These are phyloP conservation scores for Boehmeria nivea DNA, from an alignment of 306 rosid genomes.

Conservation along the genomic window DNA sequence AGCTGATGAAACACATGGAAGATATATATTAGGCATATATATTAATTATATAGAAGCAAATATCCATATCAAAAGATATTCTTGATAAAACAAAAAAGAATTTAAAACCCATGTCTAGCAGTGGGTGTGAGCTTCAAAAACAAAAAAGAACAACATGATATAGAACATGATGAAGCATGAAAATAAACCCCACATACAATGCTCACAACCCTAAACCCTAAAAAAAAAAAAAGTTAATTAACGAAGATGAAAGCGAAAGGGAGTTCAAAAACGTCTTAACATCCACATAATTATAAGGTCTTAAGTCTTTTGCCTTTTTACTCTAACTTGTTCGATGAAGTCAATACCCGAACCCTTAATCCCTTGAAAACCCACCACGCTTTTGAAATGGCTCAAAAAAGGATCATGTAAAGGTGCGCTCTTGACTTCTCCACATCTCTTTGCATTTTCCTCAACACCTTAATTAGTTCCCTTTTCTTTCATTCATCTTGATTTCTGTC, in stretches of 20 bases:
- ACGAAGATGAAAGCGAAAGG: conserved; percentile 19
- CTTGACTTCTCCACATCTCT: conserved; percentile 75
- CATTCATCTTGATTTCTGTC: conserved; percentile 10
- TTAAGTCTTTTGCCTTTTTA: conserved; percentile 9
- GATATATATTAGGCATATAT: too few species aligned
- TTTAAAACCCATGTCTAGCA: conserved; percentile 1
- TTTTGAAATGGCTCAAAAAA: too few species aligned
- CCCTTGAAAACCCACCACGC: too few species aligned
- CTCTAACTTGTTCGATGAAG: conserved; percentile 42
- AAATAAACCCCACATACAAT: conserved; percentile 23
- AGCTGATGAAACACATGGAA: too few species aligned
- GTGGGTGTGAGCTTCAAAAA: conserved; percentile 24
- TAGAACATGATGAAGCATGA: conserved; percentile 9
- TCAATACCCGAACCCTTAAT: conserved; percentile 99
- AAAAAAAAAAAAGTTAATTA: conserved; percentile 2
- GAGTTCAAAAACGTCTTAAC: not conserved
- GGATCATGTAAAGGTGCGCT: conserved; percentile 85
- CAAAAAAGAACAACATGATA: conserved; percentile 20
- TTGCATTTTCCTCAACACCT: conserved; percentile 32
- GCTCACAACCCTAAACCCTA: too few species aligned
- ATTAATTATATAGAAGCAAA: conserved; percentile 15
- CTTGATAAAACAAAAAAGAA: conserved; percentile 2
- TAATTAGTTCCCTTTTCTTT: not conserved
- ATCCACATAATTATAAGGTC: conserved; percentile 22
- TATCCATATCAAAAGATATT: conserved; percentile 28